Evolutionary conservation across 2,329 filamentous ascomycete genomes (phyloP), one percentile per base, ranked within the genome.

Genomic region (Ilyonectria sp.): DNA sequence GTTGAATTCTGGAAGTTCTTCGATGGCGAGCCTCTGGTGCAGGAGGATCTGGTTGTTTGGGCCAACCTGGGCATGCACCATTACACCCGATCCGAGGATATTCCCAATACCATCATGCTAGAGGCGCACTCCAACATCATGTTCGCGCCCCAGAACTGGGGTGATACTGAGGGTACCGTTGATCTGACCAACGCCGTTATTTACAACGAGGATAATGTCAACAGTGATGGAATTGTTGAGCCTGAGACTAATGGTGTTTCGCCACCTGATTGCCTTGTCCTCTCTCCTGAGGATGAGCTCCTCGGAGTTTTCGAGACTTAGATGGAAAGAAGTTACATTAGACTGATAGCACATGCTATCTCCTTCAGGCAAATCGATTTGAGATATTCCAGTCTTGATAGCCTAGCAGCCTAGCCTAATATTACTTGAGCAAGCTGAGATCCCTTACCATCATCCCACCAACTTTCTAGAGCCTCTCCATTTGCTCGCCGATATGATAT

Each of bases 21-120:
- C 31, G 74, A 83, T 60, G 76, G 74, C 21, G 81, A 84, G 66
- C 72, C 67, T 31, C 65, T 82, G n/a, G 69, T 71, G 29, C 78
- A 83, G 60, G 76, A 82, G 64, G 82, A 70, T 23, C 67, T 82
- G 8, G 83, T 85, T 10, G 64, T 84, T 4, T 86, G 81, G 77
- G 79, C 86, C 59, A 86, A 86, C 63, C 72, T 86, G n/a, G 85
- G 85, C 11, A 85, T 83, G 80, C 84, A 86, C 63, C 84, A 86
- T 60, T 67, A 67, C 54, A 67, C 64, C 5, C 49, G 64, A 3
- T 37, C 60, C 4, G 69, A 65, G 43, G 84, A 86, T 69, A 73
- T 87, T 5, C 86, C 86, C 9, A 87, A 86, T 64, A 87, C 86
- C 0, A 79, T 86, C 54, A 81, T 83, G 74, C 82, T 80, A 4